These are phyloP conservation scores for Lentinula guzmanii DNA, from an alignment of 768 basidiomycete genomes.

Conservation along the genomic window DNA sequence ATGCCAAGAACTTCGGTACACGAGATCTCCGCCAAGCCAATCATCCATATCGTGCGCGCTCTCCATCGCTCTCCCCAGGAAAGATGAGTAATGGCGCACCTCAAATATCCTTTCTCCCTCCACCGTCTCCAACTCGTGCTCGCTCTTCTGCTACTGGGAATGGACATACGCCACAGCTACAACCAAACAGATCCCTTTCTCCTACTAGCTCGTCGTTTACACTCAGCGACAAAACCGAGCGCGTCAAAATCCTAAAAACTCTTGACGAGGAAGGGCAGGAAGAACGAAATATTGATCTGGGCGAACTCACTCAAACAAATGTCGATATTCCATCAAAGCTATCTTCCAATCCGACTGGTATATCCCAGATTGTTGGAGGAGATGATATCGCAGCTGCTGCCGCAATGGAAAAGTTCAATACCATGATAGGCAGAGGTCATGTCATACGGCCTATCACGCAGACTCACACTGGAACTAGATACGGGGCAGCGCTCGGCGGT, in stretches of 20 bases:
- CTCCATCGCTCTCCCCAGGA: slow-evolving; percentile 23
- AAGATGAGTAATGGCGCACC: slow-evolving; percentile 6
- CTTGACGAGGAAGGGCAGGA: slow-evolving; percentile 8
- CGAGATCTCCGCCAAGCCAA: slow-evolving; percentile 68
- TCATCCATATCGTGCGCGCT: slow-evolving; percentile 37
- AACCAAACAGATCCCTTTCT: slow-evolving; percentile 23
- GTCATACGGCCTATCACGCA: slow-evolving; percentile 26
- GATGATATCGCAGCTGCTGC: not conserved
- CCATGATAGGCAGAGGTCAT: slow-evolving; percentile 7
- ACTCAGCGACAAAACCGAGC: slow-evolving; percentile 7
- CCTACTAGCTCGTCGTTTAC: slow-evolving; percentile 27
- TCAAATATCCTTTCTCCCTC: not conserved
- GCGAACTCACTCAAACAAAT: not conserved
- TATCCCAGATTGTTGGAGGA: slow-evolving; percentile 4
- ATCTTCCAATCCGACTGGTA: not conserved
- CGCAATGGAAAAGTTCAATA: slow-evolving; percentile 1
- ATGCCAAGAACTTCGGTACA: slow-evolving; percentile 75
- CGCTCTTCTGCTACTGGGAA: slow-evolving; percentile 14
- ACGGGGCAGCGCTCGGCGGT: slow-evolving; percentile 48
- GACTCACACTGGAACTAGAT: slow-evolving; percentile 58
- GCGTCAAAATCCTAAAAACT: not conserved
- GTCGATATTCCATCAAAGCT: not conserved
- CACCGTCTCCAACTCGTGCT: not conserved
- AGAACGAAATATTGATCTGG: not conserved
- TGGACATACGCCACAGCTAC: slow-evolving; percentile 13